Evolutionary conservation across 805 yeast genomes (phyloP).

Genomic region (Blastobotrys attinorum): DNA sequence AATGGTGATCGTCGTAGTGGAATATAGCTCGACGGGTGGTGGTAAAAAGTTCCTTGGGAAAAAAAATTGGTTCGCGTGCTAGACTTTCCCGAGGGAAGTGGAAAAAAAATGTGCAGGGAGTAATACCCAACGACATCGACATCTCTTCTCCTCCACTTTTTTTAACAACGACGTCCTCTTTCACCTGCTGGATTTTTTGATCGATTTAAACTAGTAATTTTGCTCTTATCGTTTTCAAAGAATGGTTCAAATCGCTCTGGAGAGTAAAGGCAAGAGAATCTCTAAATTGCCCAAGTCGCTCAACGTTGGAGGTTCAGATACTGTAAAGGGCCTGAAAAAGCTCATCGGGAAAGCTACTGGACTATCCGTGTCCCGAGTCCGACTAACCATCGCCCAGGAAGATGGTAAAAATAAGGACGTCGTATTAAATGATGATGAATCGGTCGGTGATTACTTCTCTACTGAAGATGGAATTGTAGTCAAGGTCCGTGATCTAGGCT

Average conservation of each 20-base stretch:
- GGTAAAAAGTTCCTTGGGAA: too few species aligned
- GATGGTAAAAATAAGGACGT: conserved; percentile 31
- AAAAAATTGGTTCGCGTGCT: too few species aligned
- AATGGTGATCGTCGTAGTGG: too few species aligned
- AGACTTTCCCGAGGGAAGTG: too few species aligned
- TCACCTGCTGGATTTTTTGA: too few species aligned
- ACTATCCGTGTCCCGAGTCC: conserved; percentile 44
- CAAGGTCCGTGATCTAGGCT: conserved; percentile 84
- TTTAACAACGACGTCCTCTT: too few species aligned
- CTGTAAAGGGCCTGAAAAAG: conserved; percentile 37
- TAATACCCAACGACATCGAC: too few species aligned
- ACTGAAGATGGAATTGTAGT: conserved; percentile 28
- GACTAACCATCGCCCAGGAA: conserved; percentile 39
- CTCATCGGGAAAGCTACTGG: conserved; percentile 39
- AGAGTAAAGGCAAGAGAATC: conserved; percentile 21
- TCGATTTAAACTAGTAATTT: too few species aligned
- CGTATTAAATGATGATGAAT: conserved; percentile 39
- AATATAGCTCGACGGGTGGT: too few species aligned
- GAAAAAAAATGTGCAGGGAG: too few species aligned
- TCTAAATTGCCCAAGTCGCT: conserved; percentile 22
- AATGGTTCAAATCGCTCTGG: conserved; percentile 15
- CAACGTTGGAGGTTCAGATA: conserved; percentile 30
- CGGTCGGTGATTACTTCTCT: conserved; percentile 37
- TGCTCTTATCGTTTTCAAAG: too few species aligned
- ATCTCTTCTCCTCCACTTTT: too few species aligned